Evolutionary conservation across 495 filamentous ascomycete genomes (phyloP).

Genomic region (Trichocladium antarcticum): DNA sequence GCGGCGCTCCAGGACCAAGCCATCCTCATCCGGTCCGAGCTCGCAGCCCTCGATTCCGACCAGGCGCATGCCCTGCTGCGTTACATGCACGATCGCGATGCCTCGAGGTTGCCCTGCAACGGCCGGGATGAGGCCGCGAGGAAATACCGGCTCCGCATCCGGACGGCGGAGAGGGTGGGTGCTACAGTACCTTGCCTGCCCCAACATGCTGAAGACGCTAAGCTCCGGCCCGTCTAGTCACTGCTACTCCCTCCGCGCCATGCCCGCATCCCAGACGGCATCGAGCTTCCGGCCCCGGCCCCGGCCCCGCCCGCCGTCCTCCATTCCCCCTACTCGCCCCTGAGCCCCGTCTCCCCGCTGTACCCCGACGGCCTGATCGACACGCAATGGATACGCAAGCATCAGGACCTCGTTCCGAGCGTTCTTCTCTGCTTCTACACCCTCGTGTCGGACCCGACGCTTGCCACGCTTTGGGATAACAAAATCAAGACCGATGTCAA

Average conservation of each 20-base stretch:
- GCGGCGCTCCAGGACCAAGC: constrained; percentile 48
- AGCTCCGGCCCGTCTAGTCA: constrained; percentile 26
- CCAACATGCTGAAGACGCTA: not conserved
- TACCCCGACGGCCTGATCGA: constrained; percentile 83
- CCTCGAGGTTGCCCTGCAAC: constrained; percentile 50
- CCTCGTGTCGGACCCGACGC: constrained; percentile 56
- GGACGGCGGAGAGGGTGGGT: constrained; percentile 66
- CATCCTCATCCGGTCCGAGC: constrained; percentile 52
- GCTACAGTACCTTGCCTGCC: not conserved
- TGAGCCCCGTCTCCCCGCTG: constrained; percentile 65
- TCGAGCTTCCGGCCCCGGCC: constrained; percentile 33
- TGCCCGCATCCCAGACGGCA: constrained; percentile 40
- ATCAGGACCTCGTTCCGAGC: constrained; percentile 69
- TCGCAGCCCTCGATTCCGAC: constrained; percentile 52
- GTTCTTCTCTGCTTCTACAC: constrained; percentile 65
- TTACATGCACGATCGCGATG: constrained; percentile 58
- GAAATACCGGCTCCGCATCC: constrained; percentile 51
- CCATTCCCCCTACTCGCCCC: constrained; percentile 80
- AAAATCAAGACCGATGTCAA: constrained; percentile 83
- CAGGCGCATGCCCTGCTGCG: constrained; percentile 55
- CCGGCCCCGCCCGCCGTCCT: constrained; percentile 43
- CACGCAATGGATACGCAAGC: constrained; percentile 71
- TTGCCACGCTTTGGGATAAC: constrained; percentile 67
- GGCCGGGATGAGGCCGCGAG: constrained; percentile 30
- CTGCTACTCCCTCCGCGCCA: constrained; percentile 40